Percentiles rank a stretch among this genome's conserved stretches.
These are phyloP conservation scores for Phalaenopsis hybrid DNA, from an alignment of 116 monocot genomes.

Conservation along the genomic window DNA sequence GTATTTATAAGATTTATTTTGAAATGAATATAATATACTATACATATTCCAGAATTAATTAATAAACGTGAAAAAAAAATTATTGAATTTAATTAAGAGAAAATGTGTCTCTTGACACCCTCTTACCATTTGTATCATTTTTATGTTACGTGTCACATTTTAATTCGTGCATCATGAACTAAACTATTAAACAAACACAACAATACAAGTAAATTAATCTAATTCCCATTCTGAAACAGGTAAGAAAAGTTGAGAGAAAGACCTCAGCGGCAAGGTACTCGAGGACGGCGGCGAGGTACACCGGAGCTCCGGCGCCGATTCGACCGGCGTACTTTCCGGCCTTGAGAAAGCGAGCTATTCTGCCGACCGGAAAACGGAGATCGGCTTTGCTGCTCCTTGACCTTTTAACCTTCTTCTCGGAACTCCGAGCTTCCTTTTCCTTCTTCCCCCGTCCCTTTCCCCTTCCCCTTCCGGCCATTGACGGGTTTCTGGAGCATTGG, in stretches of 20 bases:
- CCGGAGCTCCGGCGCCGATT: constrained; percentile 31
- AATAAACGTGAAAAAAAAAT: too few relatives aligned
- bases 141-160: too few relatives aligned
- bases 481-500: background rate
- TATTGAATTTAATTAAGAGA: too few relatives aligned
- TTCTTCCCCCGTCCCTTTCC: background rate
- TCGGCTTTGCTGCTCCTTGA: constrained; percentile 26
- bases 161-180: too few relatives aligned
- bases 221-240: background rate
- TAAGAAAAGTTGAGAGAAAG: background rate
- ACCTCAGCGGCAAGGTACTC: constrained; percentile 34
- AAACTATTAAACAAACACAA: too few relatives aligned
- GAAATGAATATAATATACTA: too few relatives aligned
- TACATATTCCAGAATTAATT: too few relatives aligned
- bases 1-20: too few relatives aligned
- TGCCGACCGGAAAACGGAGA: constrained; percentile 25
- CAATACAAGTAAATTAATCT: too few relatives aligned
- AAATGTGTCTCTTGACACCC: too few relatives aligned
- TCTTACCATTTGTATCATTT: too few relatives aligned
- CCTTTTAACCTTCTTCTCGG: constrained; percentile 5
- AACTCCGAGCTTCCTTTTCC: background rate
- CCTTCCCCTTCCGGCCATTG: constrained; percentile 10
- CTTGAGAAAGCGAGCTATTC: constrained; percentile 30
- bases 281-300: constrained; percentile 32
- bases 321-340: constrained; percentile 24